phyloP scores from a whole-genome alignment of 2,329 filamentous ascomycete genomes.

The Venturia asperata region DNA sequence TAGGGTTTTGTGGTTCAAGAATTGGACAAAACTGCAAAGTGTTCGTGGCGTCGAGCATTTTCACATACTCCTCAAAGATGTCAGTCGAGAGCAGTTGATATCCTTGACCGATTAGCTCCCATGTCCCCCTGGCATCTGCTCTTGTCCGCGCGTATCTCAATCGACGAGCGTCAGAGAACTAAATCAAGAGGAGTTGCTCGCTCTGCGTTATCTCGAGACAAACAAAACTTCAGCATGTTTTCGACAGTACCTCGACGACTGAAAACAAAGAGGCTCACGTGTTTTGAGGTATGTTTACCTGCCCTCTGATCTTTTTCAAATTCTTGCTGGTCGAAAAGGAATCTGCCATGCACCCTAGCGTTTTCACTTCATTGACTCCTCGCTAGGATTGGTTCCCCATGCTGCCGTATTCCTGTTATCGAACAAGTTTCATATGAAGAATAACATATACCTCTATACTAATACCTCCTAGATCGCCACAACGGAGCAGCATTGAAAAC shows the following conservation, averaged over 20 bases:
- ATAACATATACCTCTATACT: not conserved
- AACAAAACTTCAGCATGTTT: not conserved
- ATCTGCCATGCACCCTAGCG: too few relatives aligned
- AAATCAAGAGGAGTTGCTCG: not conserved
- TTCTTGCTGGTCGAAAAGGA: too few relatives aligned
- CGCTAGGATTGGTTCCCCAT: not conserved
- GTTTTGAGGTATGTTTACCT: not conserved
- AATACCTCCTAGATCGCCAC: not conserved
- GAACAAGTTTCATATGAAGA: not conserved
- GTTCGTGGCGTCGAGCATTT: slow-evolving; percentile 53
- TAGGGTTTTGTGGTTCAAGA: slow-evolving; percentile 58
- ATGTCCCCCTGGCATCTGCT: not conserved
- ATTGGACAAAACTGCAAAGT: slow-evolving; percentile 54
- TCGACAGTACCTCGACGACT: not conserved
- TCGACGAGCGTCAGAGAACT: not conserved
- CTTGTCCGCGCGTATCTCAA: not conserved
- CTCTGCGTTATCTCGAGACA: not conserved
- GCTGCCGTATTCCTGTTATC: not conserved
- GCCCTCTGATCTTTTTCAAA: too few relatives aligned
- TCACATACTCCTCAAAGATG: slow-evolving; percentile 47
- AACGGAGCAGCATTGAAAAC: not conserved
- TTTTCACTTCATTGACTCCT: not conserved
- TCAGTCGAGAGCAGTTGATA: slow-evolving; percentile 13
- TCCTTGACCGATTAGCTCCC: not conserved
- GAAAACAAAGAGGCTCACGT: not conserved